Evolutionary conservation across 2,329 filamentous ascomycete genomes (phyloP).

Genomic region (Diplodia intermedia): DNA sequence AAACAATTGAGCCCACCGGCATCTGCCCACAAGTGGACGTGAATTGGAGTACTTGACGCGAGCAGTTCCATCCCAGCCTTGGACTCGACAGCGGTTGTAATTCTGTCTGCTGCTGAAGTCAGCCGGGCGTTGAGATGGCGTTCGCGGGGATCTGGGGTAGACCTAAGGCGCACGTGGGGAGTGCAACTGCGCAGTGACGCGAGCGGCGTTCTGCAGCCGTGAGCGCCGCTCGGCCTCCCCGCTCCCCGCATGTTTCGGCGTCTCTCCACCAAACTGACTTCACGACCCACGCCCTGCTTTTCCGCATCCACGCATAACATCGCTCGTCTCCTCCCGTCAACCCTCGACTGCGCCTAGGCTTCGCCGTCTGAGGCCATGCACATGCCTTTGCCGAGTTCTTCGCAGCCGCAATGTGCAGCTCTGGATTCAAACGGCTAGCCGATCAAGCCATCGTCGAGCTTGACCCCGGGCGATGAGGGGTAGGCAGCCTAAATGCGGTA

Average conservation of each 20-base stretch:
- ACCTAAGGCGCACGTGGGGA: too few species aligned
- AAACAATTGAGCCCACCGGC: too few species aligned
- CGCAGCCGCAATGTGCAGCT: background rate
- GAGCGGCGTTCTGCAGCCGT: background rate
- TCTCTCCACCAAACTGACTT: background rate
- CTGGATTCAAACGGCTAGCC: background rate
- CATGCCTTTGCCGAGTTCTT: background rate
- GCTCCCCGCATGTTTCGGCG: background rate
- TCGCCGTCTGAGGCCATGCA: background rate
- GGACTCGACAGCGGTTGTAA: too few species aligned
- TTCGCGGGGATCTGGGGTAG: too few species aligned
- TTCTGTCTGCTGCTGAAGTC: too few species aligned
- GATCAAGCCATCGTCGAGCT: background rate
- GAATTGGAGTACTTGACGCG: too few species aligned
- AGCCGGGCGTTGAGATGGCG: too few species aligned
- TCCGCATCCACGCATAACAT: background rate
- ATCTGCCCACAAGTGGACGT: background rate
- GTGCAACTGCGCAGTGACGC: conserved; percentile 1
- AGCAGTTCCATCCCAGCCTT: too few species aligned
- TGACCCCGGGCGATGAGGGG: background rate
- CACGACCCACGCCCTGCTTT: background rate
- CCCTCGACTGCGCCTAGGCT: background rate
- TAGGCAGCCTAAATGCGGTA: background rate
- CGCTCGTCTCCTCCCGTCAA: background rate
- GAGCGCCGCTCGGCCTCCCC: background rate